These are phyloP conservation scores for Alnus glutinosa DNA, from an alignment of 306 rosid genomes.

Conservation along the genomic window DNA sequence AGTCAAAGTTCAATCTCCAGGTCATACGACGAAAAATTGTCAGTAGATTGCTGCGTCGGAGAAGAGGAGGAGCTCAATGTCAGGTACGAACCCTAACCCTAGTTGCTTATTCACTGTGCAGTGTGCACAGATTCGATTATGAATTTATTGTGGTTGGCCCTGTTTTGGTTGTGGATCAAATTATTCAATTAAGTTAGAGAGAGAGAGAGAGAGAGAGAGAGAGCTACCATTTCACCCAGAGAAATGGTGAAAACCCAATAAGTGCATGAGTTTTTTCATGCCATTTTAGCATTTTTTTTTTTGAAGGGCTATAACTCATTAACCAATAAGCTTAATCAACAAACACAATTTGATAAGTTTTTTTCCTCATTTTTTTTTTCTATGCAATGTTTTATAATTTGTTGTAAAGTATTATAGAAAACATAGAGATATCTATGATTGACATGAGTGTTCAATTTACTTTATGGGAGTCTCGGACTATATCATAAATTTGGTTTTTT, in stretches of 20 bases:
- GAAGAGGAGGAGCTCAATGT: background rate
- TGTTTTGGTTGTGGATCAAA: background rate
- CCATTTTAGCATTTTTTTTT: background rate
- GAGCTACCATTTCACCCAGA: background rate
- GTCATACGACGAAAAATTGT: background rate
- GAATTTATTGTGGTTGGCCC: background rate
- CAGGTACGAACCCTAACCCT: slow-evolving; percentile 4
- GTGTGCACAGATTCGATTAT: background rate
- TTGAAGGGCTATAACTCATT: background rate
- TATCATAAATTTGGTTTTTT: background rate
- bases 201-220: background rate
- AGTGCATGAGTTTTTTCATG: background rate
- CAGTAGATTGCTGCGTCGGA: background rate
- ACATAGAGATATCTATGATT: background rate
- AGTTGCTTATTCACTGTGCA: background rate
- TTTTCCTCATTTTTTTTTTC: background rate
- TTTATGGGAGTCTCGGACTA: background rate
- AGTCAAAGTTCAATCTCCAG: background rate
- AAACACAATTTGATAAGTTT: background rate
- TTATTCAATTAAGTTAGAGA: background rate
- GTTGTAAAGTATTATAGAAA: background rate
- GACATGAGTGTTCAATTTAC: background rate
- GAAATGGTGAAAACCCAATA: background rate
- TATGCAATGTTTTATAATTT: too few relatives aligned
- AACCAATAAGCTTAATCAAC: background rate